Conservation (phyloP, 768 basidiomycete genomes). For the Scleroderma citrinum region DNA sequence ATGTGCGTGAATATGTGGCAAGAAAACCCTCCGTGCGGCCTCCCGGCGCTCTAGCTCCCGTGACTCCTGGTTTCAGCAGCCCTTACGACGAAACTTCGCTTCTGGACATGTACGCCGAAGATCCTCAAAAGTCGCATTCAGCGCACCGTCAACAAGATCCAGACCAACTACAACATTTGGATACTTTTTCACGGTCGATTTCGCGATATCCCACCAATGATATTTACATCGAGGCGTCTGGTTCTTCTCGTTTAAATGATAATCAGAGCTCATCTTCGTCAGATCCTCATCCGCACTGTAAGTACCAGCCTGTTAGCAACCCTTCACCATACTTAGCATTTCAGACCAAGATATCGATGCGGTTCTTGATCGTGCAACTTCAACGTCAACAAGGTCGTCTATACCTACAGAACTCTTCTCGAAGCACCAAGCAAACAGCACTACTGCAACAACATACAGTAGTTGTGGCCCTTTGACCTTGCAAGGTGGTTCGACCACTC, state of each 20-base stretch:
- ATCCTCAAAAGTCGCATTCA: constrained; percentile 10
- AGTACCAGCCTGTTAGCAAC: constrained; percentile 5
- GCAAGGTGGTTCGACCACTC: constrained; percentile 12
- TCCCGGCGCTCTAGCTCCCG: constrained; percentile 23
- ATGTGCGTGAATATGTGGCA: constrained; percentile 15
- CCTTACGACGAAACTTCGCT: constrained; percentile 19
- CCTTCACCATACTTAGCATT: constrained; percentile 3
- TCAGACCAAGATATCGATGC: constrained; percentile 13
- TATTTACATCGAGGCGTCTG: constrained; percentile 3
- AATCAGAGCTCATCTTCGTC: constrained; percentile 15
- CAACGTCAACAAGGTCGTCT: constrained; percentile 25
- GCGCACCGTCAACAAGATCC: constrained; percentile 16
- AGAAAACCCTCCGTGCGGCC: constrained; percentile 23
- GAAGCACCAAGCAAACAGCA: constrained; percentile 22
- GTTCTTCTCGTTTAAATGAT: constrained; percentile 16
- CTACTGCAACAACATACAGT: constrained; percentile 18
- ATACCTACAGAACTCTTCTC: constrained; percentile 18
- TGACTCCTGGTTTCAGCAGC: constrained; percentile 18
- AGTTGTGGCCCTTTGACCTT: constrained; percentile 8
- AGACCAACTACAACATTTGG: constrained; percentile 14
- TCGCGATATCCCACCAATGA: constrained; percentile 11
- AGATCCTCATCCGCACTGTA: constrained; percentile 18
- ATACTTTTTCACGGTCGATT: constrained; percentile 10
- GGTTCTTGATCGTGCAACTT: constrained; percentile 21
- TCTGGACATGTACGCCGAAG: constrained; percentile 21